Conservation (phyloP, 495 filamentous ascomycete genomes). For the Sordaria brevicollis region DNA sequence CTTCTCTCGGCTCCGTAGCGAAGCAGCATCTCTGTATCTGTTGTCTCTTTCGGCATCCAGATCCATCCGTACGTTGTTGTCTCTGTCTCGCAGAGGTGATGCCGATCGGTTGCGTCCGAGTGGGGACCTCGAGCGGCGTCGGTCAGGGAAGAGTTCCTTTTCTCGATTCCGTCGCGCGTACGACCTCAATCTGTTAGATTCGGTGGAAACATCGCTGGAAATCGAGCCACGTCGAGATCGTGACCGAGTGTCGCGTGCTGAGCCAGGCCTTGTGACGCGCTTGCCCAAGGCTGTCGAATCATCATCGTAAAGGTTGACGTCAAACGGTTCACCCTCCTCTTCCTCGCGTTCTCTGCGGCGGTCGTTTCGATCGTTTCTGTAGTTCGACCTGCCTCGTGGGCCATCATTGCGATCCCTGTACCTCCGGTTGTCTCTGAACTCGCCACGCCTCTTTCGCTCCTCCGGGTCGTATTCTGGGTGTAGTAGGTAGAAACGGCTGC, state of each 20-base stretch:
- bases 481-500: constrained; percentile 83
- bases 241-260: constrained; percentile 4
- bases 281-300: constrained; percentile 29
- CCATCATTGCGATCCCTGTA: constrained; percentile 52
- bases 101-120: constrained; percentile 53
- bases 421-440: constrained; percentile 28
- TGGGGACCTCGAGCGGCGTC: constrained; percentile 19
- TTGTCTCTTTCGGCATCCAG: constrained; percentile 12
- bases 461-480: constrained; percentile 81
- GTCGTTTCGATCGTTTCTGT: constrained; percentile 43
- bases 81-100: constrained; percentile 59
- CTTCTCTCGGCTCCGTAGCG: constrained; percentile 31
- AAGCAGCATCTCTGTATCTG: constrained; percentile 16
- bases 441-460: constrained; percentile 47
- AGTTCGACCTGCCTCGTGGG: constrained; percentile 9
- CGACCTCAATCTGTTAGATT: constrained; percentile 15
- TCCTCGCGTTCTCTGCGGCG: constrained; percentile 41
- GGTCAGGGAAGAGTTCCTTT: constrained; percentile 45
- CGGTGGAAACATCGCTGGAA: constrained; percentile 21
- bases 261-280: constrained; percentile 8
- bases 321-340: constrained; percentile 48
- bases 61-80: constrained; percentile 43
- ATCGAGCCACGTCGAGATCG: constrained; percentile 21
- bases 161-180: constrained; percentile 23
- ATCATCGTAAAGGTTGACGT: constrained; percentile 74